Evolutionary conservation across 768 basidiomycete genomes (phyloP).

Genomic region (Tricholoma bakamatsutake): DNA sequence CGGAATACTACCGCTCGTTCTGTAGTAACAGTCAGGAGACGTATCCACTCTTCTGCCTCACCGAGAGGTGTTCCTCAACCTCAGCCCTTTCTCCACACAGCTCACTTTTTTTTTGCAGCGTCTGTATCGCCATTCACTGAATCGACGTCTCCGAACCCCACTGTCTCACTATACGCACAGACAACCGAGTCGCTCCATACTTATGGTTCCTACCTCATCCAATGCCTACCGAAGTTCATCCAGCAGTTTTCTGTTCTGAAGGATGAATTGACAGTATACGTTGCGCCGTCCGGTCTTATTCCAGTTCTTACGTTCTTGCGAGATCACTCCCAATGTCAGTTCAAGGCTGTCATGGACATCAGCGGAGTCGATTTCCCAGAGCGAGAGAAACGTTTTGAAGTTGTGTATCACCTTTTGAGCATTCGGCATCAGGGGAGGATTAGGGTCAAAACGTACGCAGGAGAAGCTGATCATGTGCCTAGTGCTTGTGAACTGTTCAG

Average conservation of each 20-base stretch:
- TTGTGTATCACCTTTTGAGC: constrained; percentile 93
- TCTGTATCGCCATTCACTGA: constrained; percentile 82
- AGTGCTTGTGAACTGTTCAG: constrained; percentile 73
- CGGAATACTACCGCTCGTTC: constrained; percentile 33
- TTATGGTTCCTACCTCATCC: constrained; percentile 89
- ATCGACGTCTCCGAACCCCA: constrained; percentile 83
- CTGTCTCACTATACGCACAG: constrained; percentile 63
- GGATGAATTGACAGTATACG: constrained; percentile 91
- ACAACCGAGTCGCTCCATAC: constrained; percentile 78
- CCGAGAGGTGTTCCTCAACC: constrained; percentile 38
- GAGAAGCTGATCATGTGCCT: constrained; percentile 88
- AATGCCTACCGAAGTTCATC: constrained; percentile 93
- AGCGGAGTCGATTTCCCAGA: constrained; percentile 95
- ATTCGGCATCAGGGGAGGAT: constrained; percentile 75
- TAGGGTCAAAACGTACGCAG: constrained; percentile 95
- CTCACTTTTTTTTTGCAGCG: constrained; percentile 29
- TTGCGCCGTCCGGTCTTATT: constrained; percentile 72
- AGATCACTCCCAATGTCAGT: constrained; percentile 94
- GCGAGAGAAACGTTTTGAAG: constrained; percentile 89
- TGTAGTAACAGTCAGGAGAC: constrained; percentile 25
- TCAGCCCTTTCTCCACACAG: not conserved
- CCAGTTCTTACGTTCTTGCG: constrained; percentile 89
- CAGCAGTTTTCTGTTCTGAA: constrained; percentile 97
- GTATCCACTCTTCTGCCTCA: constrained; percentile 42
- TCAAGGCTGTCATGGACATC: constrained; percentile 89